Base-by-base conservation (phyloP, 768 basidiomycete species). In the Leccinum arenicola region DNA sequence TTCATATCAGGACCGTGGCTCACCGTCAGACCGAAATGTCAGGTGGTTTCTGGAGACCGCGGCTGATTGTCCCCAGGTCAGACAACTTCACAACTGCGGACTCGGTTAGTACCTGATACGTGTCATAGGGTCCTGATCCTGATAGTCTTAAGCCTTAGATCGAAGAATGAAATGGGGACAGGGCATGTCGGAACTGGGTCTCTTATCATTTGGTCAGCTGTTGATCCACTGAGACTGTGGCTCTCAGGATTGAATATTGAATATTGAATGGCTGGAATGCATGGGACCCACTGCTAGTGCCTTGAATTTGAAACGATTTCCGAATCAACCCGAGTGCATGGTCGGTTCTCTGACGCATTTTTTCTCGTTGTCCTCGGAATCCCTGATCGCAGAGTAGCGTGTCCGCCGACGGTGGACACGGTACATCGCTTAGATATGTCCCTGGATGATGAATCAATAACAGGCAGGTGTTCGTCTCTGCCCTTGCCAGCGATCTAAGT, bases 361-460 rank as follows among this genome's bases (percentile, higher is more conserved):
- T 48, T 47, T 43, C n/a, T 56, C 19, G 33, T 50, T 49, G 43
- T 49, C 52, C 52, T 65, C 56, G 56, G 48, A 55, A 55, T 56
- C 60, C 52, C 25, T 57, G 57, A 64, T 59, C 51, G 38, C 55
- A 47, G 43, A 19, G 14, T 40, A 56, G 65, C 56, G n/a, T 40
- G 17, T 40, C 52, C 58, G 58, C 54, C 57, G 50, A 50, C 35
- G 23, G 38, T 54, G 35, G 47, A 35, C 21, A 29, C 43, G 14
- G 25, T 50, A 51, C 38, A 56, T 55, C 55, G 17, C 29, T 29
- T 52, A 38, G 43, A 47, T 57, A 23, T 31, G 51, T 52, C 55
- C 60, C 61, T 47, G 60, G 31, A n/a, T 19, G 47, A 25, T 48
- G 47, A 25, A 48, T 15, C 47, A 36, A 47, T 53, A 48, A 47